Conservation (phyloP, 2,329 filamentous ascomycete species). For the Hawksworthiomyces lignivorus region DNA sequence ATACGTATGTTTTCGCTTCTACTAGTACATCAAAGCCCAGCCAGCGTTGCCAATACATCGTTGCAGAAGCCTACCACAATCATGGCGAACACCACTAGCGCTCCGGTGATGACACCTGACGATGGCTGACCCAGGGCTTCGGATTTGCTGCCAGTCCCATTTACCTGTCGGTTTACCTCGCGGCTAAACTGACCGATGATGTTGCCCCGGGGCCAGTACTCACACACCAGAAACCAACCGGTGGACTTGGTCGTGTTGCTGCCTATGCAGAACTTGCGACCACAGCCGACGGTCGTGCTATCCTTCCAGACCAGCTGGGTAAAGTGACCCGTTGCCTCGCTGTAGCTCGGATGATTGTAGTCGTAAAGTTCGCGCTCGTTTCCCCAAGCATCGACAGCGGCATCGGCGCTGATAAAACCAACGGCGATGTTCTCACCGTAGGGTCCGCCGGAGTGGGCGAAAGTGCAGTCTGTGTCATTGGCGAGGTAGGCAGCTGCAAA, state of each 20-base stretch:
- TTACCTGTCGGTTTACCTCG: slow-evolving; percentile 32
- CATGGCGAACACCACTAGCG: slow-evolving; percentile 9
- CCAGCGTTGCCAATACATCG: slow-evolving; percentile 9
- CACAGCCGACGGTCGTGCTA: slow-evolving; percentile 53
- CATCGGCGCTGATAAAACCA: slow-evolving; percentile 50
- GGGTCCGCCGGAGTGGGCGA: slow-evolving; percentile 52
- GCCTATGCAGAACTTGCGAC: slow-evolving; percentile 31
- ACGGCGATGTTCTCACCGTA: slow-evolving; percentile 70
- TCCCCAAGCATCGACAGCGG: slow-evolving; percentile 60
- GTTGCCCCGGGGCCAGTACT: slow-evolving; percentile 63
- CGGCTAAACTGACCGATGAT: slow-evolving; percentile 44
- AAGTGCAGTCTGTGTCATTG: slow-evolving; percentile 31
- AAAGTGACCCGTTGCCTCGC: slow-evolving; percentile 58
- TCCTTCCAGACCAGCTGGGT: slow-evolving; percentile 65
- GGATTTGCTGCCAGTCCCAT: slow-evolving; percentile 3
- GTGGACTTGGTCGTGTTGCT: slow-evolving; percentile 13
- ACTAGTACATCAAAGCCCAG: too few species aligned
- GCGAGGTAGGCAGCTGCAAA: slow-evolving; percentile 46
- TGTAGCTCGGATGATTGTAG: slow-evolving; percentile 49
- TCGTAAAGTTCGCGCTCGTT: slow-evolving; percentile 51
- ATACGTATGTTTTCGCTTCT: too few species aligned
- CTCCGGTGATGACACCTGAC: slow-evolving; percentile 1
- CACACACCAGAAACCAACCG: slow-evolving; percentile 62
- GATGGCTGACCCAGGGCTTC: background rate
- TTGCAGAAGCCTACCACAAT: slow-evolving; percentile 4